Evolutionary conservation across 2,329 filamentous ascomycete genomes (phyloP).

Genomic region (Aspergillus ustus): DNA sequence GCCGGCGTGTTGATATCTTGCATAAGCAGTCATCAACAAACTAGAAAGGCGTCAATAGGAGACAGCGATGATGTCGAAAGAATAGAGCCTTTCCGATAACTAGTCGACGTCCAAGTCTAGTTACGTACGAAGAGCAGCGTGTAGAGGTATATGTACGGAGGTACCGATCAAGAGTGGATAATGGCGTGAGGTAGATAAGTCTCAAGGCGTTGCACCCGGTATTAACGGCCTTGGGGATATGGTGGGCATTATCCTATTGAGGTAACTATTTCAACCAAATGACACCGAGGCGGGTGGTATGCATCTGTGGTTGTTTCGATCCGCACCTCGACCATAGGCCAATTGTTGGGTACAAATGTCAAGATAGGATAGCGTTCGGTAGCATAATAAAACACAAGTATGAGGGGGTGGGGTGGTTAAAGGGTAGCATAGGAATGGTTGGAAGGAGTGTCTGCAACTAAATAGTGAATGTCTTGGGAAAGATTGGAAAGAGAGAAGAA

Average conservation of each 20-base stretch:
- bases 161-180: neutral
- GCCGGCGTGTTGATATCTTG: constrained; percentile 1
- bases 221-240: neutral
- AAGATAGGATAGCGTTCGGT: constrained; percentile 12
- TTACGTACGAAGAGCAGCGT: neutral
- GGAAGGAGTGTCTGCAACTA: neutral
- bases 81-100: neutral
- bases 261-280: constrained; percentile 18
- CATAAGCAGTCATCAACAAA: constrained; percentile 22
- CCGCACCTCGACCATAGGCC: constrained; percentile 19
- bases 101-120: neutral
- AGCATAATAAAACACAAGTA: constrained; percentile 11
- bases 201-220: constrained; percentile 1
- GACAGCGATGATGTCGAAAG: neutral
- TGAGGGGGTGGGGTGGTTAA: constrained; percentile 11
- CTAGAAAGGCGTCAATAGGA: constrained; percentile 1
- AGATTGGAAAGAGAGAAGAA: constrained; percentile 13
- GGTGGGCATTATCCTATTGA: constrained; percentile 12
- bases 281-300: constrained; percentile 17
- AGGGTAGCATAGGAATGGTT: neutral
- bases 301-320: constrained; percentile 20
- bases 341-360: constrained; percentile 19
- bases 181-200: neutral
- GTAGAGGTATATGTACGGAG: neutral
- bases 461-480: neutral